Base-by-base conservation (phyloP, 2,329 filamentous ascomycete species). In the Epichloe uncinata region DNA sequence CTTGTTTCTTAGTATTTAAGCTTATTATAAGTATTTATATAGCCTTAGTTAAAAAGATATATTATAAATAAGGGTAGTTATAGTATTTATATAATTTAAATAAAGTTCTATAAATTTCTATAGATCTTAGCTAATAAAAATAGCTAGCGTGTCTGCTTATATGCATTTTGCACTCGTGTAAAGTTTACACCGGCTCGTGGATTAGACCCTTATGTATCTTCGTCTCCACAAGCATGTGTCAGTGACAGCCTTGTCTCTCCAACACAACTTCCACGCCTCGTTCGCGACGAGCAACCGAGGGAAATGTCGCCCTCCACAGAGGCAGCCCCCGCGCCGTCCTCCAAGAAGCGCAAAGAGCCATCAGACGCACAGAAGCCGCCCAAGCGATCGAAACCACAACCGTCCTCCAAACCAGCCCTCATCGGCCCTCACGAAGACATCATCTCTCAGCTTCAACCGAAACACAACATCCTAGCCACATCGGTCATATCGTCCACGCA, bases 401-500 rank as follows among this genome's bases (percentile, higher is more conserved):
- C 48, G 2, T 52, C 50, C 30, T 46, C 54, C 20, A 53, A 44
- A 15, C 33, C 55, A 7, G 49, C 59, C 45, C 60, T 69, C 33
- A 55, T 60, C 53, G 61, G 57, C 11, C 67, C 73, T 20, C 66
- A 73, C 59, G 68, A 69, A 50, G 58, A 66, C 9, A 58, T 74
- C n/a, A 59, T 74, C 50, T 57, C 61, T 22, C 66, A 71, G 47
- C 67, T 81, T 16, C 61, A 62, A 18, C 54, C 65, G 3, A 72
- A 70, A 48, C 74, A 75, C 62, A 67, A 76, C 44, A 61, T 82
- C 47, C 71, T 74, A 35, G 57, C 71, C 1, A 67, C 75, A 48
- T 78, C 73, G 18, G 71, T 83, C 42, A 73, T 82, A 38, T 78
- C 79, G 2, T 81, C 79, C 2, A 74, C 79, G 4, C 71, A 75